These are phyloP conservation scores for Talinum fruticosum DNA, from an alignment of 148 eudicot species.

Conservation along the genomic window DNA sequence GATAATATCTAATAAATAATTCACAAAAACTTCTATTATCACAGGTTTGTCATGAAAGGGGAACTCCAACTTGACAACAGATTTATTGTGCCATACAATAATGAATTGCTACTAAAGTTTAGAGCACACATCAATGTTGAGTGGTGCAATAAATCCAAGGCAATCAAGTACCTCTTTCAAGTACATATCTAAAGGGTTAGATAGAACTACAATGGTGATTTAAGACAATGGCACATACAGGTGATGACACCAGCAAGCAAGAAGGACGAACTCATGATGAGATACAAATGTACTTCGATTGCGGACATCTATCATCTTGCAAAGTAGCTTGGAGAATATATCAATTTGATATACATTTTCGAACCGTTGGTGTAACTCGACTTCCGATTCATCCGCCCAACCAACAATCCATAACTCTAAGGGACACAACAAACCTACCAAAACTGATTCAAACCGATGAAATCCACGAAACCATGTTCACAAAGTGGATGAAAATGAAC, in stretches of 20 bases:
- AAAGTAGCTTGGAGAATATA: neutral
- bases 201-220: neutral
- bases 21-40: too few relatives aligned
- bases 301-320: neutral
- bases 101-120: neutral
- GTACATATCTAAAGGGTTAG: neutral
- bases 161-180: too few relatives aligned
- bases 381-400: neutral
- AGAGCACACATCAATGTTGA: neutral
- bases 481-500: slow-evolving; percentile 11
- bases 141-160: slow-evolving; percentile 9
- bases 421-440: neutral
- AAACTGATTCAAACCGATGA: neutral
- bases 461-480: slow-evolving; percentile 2
- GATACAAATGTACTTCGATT: neutral
- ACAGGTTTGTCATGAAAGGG: neutral
- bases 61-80: neutral
- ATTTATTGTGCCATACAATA: slow-evolving; percentile 26
- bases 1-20: too few relatives aligned
- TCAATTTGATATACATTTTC: neutral
- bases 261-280: too few relatives aligned
- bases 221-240: neutral
- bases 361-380: neutral
- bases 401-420: neutral
- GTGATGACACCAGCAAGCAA: too few relatives aligned